Percentiles rank a stretch among this genome's conserved stretches.
phyloP scores from a whole-genome alignment of 306 rosid genomes.

The Lablab purpureus region DNA sequence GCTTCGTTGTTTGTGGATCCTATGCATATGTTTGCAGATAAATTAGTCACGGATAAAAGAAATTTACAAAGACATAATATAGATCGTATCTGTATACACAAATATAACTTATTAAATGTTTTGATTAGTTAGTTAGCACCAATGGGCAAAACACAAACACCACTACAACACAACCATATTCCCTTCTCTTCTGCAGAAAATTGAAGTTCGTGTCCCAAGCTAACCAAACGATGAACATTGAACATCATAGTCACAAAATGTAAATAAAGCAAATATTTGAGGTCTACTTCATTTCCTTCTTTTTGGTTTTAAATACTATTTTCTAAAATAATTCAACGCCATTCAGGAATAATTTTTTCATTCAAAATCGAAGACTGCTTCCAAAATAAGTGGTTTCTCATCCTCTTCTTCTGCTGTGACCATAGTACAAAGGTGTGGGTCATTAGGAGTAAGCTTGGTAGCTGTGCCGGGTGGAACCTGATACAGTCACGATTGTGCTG shows the following conservation, averaged over 20 bases:
- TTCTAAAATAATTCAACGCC: neutral
- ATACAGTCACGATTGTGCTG: neutral
- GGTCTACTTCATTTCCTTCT: neutral
- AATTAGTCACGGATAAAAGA: constrained; percentile 35
- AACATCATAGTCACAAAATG: neutral
- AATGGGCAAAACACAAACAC: constrained; percentile 1
- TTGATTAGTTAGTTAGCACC: constrained; percentile 19
- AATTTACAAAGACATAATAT: constrained; percentile 17
- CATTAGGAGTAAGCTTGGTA: neutral
- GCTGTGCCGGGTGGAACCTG: neutral
- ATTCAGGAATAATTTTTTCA: neutral
- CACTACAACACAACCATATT: neutral
- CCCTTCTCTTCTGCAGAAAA: neutral
- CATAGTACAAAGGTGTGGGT: neutral
- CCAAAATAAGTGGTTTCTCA: neutral
- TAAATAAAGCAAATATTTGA: neutral
- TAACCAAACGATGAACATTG: neutral
- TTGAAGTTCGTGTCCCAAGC: constrained; percentile 5
- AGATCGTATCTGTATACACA: neutral
- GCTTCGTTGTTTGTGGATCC: constrained; percentile 53
- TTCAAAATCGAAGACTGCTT: neutral
- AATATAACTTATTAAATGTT: neutral
- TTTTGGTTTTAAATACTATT: neutral
- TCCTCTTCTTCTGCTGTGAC: neutral
- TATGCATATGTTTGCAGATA: constrained; percentile 45